Evolutionary conservation across 805 yeast species (phyloP).

Genomic region (Kodamaea leandrae): DNA sequence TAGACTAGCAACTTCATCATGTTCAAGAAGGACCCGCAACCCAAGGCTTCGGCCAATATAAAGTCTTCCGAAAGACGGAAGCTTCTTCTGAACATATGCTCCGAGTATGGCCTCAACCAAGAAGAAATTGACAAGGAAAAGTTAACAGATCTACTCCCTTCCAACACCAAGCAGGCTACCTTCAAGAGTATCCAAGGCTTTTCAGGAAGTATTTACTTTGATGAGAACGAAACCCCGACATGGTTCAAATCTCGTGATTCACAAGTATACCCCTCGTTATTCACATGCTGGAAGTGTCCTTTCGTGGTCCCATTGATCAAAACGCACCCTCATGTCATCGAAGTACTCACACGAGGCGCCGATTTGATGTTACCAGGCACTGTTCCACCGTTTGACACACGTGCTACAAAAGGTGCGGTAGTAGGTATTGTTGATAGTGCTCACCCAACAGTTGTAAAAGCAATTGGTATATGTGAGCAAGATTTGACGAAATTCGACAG

Average conservation of each 20-base stretch:
- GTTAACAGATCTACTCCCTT: conserved; percentile 45
- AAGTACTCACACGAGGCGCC: conserved; percentile 73
- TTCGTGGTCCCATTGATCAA: conserved; percentile 60
- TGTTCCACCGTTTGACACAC: conserved; percentile 53
- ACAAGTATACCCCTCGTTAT: conserved; percentile 64
- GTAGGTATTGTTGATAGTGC: conserved; percentile 70
- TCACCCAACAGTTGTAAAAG: conserved; percentile 62
- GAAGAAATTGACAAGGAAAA: conserved; percentile 41
- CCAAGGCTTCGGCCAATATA: conserved; percentile 74
- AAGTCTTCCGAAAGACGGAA: conserved; percentile 78
- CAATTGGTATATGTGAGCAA: conserved; percentile 62
- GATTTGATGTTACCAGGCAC: conserved; percentile 76
- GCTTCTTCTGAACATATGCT: conserved; percentile 43
- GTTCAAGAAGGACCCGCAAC: conserved; percentile 33
- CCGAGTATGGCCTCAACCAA: conserved; percentile 38
- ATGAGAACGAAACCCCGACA: conserved; percentile 61
- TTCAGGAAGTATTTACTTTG: conserved; percentile 65
- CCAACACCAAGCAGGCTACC: conserved; percentile 57
- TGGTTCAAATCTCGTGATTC: conserved; percentile 67
- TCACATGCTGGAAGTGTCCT: conserved; percentile 69
- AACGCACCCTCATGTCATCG: conserved; percentile 75
- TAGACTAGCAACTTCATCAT: too few relatives aligned
- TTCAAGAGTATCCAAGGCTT: conserved; percentile 52
- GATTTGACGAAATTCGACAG: conserved; percentile 44
- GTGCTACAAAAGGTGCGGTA: conserved; percentile 49